Evolutionary conservation across 441 rosid species (phyloP).

Genomic region (Euphorbia celastroides): DNA sequence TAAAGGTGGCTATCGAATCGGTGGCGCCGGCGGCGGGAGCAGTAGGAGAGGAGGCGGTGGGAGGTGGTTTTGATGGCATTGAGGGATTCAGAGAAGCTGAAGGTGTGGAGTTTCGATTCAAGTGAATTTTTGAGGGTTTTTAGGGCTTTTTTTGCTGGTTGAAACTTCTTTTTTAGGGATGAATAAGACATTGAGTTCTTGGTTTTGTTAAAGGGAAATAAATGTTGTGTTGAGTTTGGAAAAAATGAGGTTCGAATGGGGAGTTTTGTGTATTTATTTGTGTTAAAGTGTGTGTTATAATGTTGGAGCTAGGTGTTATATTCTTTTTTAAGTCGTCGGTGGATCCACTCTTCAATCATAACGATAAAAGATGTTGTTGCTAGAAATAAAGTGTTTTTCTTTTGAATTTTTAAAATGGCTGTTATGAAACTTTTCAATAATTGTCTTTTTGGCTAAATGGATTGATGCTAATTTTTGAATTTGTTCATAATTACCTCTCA

Average conservation of each 20-base stretch:
- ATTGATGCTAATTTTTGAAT: too few species aligned
- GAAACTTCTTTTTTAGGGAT: conserved; percentile 48
- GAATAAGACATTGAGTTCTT: conserved; percentile 34
- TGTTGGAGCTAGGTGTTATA: too few species aligned
- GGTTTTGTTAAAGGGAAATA: neutral
- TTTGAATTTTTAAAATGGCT: neutral
- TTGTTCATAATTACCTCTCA: too few species aligned
- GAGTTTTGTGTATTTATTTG: too few species aligned
- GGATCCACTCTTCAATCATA: neutral
- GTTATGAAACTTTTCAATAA: too few species aligned
- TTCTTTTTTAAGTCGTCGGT: neutral
- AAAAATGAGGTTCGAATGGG: neutral
- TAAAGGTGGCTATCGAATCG: neutral
- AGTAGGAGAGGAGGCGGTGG: conserved; percentile 34
- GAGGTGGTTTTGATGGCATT: conserved; percentile 28
- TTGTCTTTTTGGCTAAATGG: too few species aligned
- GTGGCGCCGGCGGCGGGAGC: conserved; percentile 24
- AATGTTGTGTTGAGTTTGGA: neutral
- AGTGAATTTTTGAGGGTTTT: conserved; percentile 34
- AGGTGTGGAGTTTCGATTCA: conserved; percentile 36
- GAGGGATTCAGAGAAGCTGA: conserved; percentile 32
- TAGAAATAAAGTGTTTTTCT: neutral
- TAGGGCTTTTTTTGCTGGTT: conserved; percentile 50
- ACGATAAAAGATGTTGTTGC: neutral
- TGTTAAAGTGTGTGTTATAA: too few species aligned